A percentile compares a stretch with the other conserved stretches of the same genome.
Evolutionary conservation across 78 protist species (phyloP).

Genomic region (Speleostelium caveatum): DNA sequence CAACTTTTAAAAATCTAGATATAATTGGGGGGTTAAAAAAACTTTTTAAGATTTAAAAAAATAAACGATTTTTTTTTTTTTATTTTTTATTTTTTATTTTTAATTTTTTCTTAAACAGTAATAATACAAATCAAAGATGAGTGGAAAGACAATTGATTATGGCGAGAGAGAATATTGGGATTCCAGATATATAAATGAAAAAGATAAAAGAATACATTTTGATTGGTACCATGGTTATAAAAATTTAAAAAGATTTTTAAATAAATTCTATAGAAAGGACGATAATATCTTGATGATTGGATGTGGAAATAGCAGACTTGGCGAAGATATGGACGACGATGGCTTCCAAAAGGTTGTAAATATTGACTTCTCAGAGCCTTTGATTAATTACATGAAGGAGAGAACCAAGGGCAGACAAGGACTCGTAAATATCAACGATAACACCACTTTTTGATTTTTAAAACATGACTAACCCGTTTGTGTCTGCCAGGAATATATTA

Average conservation of each 20-base stretch:
- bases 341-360: conserved; percentile 23
- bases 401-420: conserved; percentile 36
- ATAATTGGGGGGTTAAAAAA: too few species aligned
- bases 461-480: too few species aligned
- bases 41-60: too few species aligned
- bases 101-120: too few species aligned
- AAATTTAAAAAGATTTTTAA: conserved; percentile 39
- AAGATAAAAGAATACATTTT: conserved; percentile 35
- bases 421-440: neutral
- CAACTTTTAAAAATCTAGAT: too few species aligned
- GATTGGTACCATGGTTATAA: conserved; percentile 80
- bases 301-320: conserved; percentile 73
- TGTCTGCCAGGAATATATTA: conserved; percentile 19
- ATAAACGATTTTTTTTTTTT: too few species aligned
- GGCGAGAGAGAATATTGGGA: conserved; percentile 83
- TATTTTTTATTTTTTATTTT: too few species aligned
- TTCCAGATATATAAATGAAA: conserved; percentile 49
- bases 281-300: conserved; percentile 62
- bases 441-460: too few species aligned
- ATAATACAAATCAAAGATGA: too few species aligned
- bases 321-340: conserved; percentile 65
- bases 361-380: conserved; percentile 65
- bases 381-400: conserved; percentile 60
- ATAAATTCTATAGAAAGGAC: conserved; percentile 9
- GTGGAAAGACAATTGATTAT: too few species aligned